Base-by-base conservation (phyloP, 345 rosid genomes). In the Eucalyptus guilfoylei region DNA sequence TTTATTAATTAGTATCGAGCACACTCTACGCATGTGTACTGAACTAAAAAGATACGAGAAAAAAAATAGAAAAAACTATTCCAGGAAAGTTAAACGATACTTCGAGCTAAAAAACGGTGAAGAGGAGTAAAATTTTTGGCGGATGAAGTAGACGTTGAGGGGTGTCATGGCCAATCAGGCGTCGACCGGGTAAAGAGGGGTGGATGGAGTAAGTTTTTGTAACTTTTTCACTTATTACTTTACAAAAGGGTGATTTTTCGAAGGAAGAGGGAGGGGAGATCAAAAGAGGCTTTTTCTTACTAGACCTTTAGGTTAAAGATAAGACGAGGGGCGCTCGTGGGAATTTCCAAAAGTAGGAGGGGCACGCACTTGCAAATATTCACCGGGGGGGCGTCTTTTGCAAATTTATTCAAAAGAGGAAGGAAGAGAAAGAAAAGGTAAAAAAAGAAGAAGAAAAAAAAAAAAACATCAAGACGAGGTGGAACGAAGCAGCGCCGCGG, bases 371-470 rank as follows among this genome's bases (percentile, higher is more conserved):
- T 76, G 83, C 47, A 19, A 37, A 37, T 10, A 76, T 37, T 76
- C 47, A 37, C 4, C 37, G 37, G 42, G 26, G 45, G 81, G 81
- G 26, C 44, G 24, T 72, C 44, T 19, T 34, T 34, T 72, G 81
- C 81, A 72, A 72, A 72, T 72, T 72, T 67, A 8, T 34, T 67
- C 80, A 34, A 72, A 34, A 72, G 69, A 14, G 28, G 24, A 19
- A 10, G 80, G 80, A 16, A 17, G 4, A 17, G 23, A 15, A 69
- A 69, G 34, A 5, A 34, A 10, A 34, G 7, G 23, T 5, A 4
- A 6, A 11, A 15, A 6, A 6, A 9, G 3, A 3, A 19, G 5
- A 5, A 17, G 9, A 0, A 10, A 28, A 60, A 11, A 5, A 34
- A 67, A 54, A 28, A 28, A 60, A 60, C 14, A 60, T 24, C 13